A percentile compares a stretch with the other conserved stretches of the same genome.
Conservation (phyloP, 2,329 filamentous ascomycete species). For the Cercospora sp. region DNA sequence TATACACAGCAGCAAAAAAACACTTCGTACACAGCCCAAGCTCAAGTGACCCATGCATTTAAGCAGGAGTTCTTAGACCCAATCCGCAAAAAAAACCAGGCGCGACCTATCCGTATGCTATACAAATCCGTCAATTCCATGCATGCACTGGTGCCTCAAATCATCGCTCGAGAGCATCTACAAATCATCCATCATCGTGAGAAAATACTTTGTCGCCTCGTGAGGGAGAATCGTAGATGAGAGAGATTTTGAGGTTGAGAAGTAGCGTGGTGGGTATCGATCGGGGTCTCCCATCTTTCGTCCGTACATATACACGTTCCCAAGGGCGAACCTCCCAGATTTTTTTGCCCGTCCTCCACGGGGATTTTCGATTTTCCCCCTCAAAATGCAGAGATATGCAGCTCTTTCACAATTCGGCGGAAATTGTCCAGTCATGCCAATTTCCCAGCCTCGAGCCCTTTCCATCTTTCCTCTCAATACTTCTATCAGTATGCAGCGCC, state of each 20-base stretch:
- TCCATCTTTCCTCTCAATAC: neutral
- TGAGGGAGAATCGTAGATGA: neutral
- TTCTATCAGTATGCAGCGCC: neutral
- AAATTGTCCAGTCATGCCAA: constrained; percentile 2
- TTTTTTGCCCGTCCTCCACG: neutral
- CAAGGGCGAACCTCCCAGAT: neutral
- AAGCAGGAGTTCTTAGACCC: no score
- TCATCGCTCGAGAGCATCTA: neutral
- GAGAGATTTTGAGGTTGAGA: neutral
- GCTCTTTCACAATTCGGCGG: neutral
- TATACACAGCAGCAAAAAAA: neutral
- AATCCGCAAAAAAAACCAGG: neutral
- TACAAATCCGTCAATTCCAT: neutral
- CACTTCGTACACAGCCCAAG: neutral
- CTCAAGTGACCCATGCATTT: neutral
- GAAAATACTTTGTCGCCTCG: neutral
- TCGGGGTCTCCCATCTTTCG: neutral
- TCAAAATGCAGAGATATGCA: neutral
- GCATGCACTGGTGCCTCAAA: neutral
- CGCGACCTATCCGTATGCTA: neutral
- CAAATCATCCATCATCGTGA: neutral
- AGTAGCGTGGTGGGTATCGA: neutral
- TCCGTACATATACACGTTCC: neutral
- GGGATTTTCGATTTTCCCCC: neutral
- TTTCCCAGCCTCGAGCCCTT: neutral